Conservation (phyloP, 495 filamentous ascomycete genomes). For the Bathelium albidoporum region DNA sequence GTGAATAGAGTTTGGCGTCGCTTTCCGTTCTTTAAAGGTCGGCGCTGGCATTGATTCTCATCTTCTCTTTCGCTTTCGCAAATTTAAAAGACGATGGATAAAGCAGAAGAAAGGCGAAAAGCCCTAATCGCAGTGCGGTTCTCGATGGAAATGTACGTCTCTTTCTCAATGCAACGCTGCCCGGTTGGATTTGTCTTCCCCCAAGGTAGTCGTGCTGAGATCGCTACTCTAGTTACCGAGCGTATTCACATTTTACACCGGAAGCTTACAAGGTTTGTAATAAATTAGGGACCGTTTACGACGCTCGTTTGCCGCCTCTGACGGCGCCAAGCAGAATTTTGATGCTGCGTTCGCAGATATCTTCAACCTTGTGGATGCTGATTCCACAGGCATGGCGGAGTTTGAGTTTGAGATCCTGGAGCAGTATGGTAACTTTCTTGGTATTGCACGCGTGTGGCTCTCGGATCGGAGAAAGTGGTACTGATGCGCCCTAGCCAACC, state of each 20-base stretch:
- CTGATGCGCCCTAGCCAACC: not conserved
- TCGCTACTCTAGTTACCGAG: not conserved
- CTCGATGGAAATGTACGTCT: not conserved
- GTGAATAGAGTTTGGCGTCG: not conserved
- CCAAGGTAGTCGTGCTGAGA: not conserved
- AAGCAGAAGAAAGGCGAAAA: not conserved
- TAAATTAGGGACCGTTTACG: not conserved
- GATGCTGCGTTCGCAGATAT: not conserved
- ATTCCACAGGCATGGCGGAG: not conserved
- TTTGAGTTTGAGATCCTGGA: conserved; percentile 3
- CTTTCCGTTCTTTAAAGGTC: not conserved
- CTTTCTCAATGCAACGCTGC: too few species aligned
- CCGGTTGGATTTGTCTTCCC: too few species aligned
- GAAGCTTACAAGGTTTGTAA: not conserved
- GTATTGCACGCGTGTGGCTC: not conserved
- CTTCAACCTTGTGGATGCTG: not conserved
- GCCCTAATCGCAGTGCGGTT: not conserved
- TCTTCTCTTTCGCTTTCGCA: not conserved
- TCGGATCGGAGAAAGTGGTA: not conserved
- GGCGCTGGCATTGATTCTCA: not conserved
- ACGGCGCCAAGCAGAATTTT: not conserved
- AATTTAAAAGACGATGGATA: not conserved
- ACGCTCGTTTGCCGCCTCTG: not conserved
- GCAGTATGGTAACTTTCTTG: not conserved
- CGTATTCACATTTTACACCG: not conserved